A percentile compares a stretch with the other conserved stretches of the same genome.
These are phyloP conservation scores for Helminthosporium solani DNA, from an alignment of 2,329 filamentous ascomycete genomes.

Conservation along the genomic window DNA sequence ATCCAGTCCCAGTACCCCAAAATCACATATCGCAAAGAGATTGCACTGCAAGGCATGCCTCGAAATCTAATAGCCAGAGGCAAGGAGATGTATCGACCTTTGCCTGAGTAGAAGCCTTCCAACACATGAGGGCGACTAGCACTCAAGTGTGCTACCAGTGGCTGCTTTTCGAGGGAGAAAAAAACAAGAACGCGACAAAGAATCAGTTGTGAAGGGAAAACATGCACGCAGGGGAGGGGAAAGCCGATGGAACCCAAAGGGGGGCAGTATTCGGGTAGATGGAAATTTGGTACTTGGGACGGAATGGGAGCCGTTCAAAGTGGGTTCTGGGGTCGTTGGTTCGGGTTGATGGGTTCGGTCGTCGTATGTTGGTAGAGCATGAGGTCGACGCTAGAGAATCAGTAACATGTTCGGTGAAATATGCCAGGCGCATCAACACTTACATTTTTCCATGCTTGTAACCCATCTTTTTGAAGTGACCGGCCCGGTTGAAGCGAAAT, in stretches of 20 bases:
- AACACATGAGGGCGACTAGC: not conserved
- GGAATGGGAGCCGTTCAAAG: not conserved
- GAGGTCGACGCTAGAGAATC: conserved; percentile 21
- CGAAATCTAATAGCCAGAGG: not conserved
- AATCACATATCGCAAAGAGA: not conserved
- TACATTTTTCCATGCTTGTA: conserved; percentile 33
- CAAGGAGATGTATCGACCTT: not conserved
- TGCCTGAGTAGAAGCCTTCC: not conserved
- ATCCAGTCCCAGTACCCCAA: not conserved
- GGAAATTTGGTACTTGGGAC: not conserved
- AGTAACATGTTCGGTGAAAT: not conserved
- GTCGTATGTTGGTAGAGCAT: conserved; percentile 32
- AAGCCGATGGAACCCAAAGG: not conserved
- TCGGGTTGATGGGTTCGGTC: conserved; percentile 23
- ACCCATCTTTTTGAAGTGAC: conserved; percentile 30
- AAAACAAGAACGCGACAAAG: too few relatives aligned
- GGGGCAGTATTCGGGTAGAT: not conserved
- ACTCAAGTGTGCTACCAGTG: too few relatives aligned
- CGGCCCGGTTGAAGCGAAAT: conserved; percentile 36
- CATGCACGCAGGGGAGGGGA: not conserved
- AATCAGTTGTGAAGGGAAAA: too few relatives aligned
- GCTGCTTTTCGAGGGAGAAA: too few relatives aligned
- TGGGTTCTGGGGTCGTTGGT: not conserved
- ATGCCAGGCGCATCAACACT: conserved; percentile 1
- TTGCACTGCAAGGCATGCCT: not conserved